Base-by-base conservation (phyloP, 306 rosid species). In the Cucurbita pepo region DNA sequence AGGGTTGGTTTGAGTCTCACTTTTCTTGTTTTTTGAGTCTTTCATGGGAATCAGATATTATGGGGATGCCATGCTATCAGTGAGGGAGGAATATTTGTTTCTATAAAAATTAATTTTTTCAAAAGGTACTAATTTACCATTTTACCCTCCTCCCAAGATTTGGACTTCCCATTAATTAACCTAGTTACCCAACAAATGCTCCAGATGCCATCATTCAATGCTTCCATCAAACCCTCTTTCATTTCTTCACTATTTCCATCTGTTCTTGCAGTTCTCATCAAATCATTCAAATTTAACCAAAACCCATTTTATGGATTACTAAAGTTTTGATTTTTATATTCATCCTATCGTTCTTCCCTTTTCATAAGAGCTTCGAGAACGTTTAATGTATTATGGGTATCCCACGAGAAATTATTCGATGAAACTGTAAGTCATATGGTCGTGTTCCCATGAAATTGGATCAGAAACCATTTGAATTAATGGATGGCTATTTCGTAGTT, bases 41-140 rank as follows among this genome's bases (percentile, higher is more conserved):
- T 55, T 70, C 77, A 63, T 44, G 77, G 78, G 84, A 84, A 77
- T 84, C 88, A 83, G 84, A 75, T 50, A 77, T 77, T 74, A 76
- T 74, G 84, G 81, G 52, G 73, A 77, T 80, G 84, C 74, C 84
- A 55, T 79, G 57, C 78, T 83, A 65, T 15, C 80, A 76, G 75
- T 77, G 71, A 30, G 85, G 80, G 38, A 11, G 43, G 71, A 73
- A 69, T 44, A 16, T 43, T 66, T 66, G 54, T 37, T 64, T 4
- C 40, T 57, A 22, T 30, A 21, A n/a, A 16, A 52, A 16, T 43
- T 43, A 30, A 2, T 30, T 30, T 30, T 30, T 30, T 30, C 3
- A 2, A 30, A 30, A 30, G 3, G 34, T 0, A 30, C 0, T 3
- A 30, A 30, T 67, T 21, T 30, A 67, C 73, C 13, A 67, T 25